Base-by-base conservation (phyloP, 805 yeast species). In the Metschnikowia lachancei region DNA sequence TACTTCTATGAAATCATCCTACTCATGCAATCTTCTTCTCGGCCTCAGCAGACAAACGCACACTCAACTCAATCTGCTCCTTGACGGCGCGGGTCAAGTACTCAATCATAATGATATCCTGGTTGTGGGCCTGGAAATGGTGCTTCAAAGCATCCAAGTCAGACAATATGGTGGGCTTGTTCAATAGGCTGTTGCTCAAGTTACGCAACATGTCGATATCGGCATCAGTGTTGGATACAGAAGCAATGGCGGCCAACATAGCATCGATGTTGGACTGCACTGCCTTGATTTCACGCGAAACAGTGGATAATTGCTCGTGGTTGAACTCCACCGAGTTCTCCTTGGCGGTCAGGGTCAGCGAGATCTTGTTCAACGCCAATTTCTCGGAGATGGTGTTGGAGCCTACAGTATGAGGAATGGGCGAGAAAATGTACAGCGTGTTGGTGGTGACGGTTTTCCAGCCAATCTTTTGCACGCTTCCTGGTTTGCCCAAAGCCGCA, bases 81-180 rank as follows among this genome's bases (percentile, higher is more conserved):
- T 85, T 87, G 57, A 89, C 82, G 45, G 94, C 86, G 55, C 84
- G 81, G 47, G 95, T 84, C 66, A 89, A 76, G 62, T 84, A 86
- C 62, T 87, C 92, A 52, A 89, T 78, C 81, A 88, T 80, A 51
- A 86, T 74, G 36, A 88, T 82, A 59, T 89, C 96, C 65, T 87
- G 89, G 62, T 83, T 74, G 63, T 87, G 90, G 31, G 78, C 75
- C 61, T 80, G 81, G 74, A 87, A 81, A 51, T 82, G 75, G 53
- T 74, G 66, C 60, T 78, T 80, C 57, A 85, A 72, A 41, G 75
- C 74, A 37, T 77, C 80, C 52, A 74, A 57, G 52, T 78, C 74
- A 51, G 74, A 63, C 47, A 80, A 74, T 47, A 74, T 70, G 51
- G 69, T 67, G 17, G 82, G 78, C 56, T 75, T 77, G 56, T 70